phyloP scores from a whole-genome alignment of 2,329 filamentous ascomycete genomes.

The Penicillium griseofulvum region DNA sequence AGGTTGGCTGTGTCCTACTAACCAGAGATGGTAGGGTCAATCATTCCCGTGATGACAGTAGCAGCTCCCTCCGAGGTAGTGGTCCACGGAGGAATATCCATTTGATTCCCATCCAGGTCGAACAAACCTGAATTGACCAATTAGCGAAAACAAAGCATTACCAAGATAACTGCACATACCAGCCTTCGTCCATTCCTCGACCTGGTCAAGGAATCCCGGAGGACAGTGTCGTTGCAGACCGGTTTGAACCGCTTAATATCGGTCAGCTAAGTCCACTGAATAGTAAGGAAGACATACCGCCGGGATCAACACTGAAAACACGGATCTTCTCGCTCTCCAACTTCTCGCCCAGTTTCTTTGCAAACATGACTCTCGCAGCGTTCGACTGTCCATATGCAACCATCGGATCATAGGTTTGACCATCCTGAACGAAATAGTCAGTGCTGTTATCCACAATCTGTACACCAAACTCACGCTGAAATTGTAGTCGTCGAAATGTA shows the following conservation, averaged over 20 bases:
- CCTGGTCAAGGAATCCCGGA: constrained; percentile 2
- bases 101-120: constrained; percentile 19
- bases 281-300: constrained; percentile 16
- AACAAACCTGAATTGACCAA: background rate
- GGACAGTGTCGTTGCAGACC: constrained; percentile 15
- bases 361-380: constrained; percentile 52
- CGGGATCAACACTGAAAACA: constrained; percentile 47
- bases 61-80: constrained; percentile 22
- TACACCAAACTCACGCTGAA: constrained; percentile 25
- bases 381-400: constrained; percentile 53
- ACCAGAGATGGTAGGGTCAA: constrained; percentile 24
- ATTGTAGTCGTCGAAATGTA: constrained; percentile 46
- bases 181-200: constrained; percentile 8
- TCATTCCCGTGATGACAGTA: constrained; percentile 25
- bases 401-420: constrained; percentile 43
- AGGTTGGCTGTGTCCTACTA: background rate
- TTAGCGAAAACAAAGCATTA: background rate
- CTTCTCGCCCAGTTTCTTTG: constrained; percentile 39
- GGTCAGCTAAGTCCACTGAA: background rate
- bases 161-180: background rate
- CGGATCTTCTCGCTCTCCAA: constrained; percentile 33
- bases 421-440: constrained; percentile 20
- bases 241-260: constrained; percentile 8
- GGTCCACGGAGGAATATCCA: constrained; percentile 16
- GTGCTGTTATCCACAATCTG: no score